Evolutionary conservation across 2,329 filamentous ascomycete genomes (phyloP), one percentile per base, ranked within the genome.

Genomic region (Sclerotinia borealis): DNA sequence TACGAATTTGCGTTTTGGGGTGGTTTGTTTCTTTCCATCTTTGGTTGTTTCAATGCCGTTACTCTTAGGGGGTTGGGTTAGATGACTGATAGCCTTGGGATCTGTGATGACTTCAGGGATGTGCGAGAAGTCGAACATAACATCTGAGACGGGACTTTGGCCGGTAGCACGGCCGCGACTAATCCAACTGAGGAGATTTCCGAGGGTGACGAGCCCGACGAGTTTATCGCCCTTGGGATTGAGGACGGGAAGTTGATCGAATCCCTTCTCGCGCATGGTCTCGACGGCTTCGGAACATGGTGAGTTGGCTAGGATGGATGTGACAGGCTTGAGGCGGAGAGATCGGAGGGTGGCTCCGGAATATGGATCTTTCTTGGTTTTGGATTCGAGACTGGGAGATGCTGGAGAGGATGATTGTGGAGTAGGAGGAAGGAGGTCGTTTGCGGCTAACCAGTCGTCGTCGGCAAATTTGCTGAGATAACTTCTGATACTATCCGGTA

Each of bases 391-490:
- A 65, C 74, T 77, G 74, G 67, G 74, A 70, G 66, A 76, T 68
- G 72, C 72, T 64, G 75, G 76, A 29, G 72, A 75, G 51, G 76
- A 79, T 61, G 75, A 76, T 56, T 74, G 80, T 66, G 79, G 83
- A 59, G 80, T 85, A 68, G 78, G 82, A 45, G 91, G 85, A 31
- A 98, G 84, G 29, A 99, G 90, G 75, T 93, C 89, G 78, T 99
- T 99, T 67, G 95, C 95, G 15, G 92, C 93, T 63, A 99, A 87
- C 96, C 95, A 99, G 80, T 98, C 95, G 75, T 99, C 96, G 75
- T 99, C 95, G 69, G 92, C 92, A 75, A 99, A 99, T 84, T 99
- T 99, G 79, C 90, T 93, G 31, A 99, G 86, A 77, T 99, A 99
- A 78, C 92, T 97, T 73, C 95, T 85, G 75, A 99, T 98, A 79